Evolutionary conservation across 805 yeast species (phyloP), one percentile per base, ranked within the genome.

Genomic region (Candida maris): DNA sequence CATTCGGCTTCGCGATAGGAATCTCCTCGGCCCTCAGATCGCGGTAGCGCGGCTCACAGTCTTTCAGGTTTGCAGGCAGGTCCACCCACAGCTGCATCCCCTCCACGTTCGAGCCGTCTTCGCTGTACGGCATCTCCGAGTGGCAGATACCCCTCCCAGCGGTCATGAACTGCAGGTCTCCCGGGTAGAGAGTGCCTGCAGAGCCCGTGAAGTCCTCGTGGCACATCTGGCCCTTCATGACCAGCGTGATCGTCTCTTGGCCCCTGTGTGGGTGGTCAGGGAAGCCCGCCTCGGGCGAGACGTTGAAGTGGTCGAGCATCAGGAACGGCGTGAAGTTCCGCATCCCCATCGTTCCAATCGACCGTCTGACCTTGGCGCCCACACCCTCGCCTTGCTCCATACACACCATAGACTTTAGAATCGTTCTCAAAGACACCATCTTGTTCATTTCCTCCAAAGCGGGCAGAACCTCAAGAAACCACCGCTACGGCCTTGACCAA

Each of bases 81-180:
- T 85, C 94, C 24, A 85, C 93, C 96, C 96, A 87, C 36, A 87
- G 65, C 60, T 87, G 96, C 67, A 86, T 65, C 42, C 95, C 95
- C 37, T 67, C 70, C 20, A 63, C 61, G 15, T 65, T 62, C 15
- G 73, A 61, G 1, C 80, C 76, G 27, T 70, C 71, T 25, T 58
- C 62, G 25, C 72, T 67, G 23, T 79, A 79, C 6, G 95, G 95
- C 77, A 86, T 86, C 56, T 87, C 96, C 3, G 87, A 74, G 58
- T 86, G 96, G 37, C 84, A 84, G 24, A 86, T 77, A 34, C 94
- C 96, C 49, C 73, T 74, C 41, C 95, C 96, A 4, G 96, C 95
- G 19, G 95, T 87, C 96, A 87, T 87, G 59, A 87, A 86, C 59
- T 87, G 96, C 47, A 88, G 66, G 57, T 87, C 96, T 39, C 95